Base-by-base conservation (phyloP, 2,329 filamentous ascomycete species). In the Beauveria rudraprayagi region DNA sequence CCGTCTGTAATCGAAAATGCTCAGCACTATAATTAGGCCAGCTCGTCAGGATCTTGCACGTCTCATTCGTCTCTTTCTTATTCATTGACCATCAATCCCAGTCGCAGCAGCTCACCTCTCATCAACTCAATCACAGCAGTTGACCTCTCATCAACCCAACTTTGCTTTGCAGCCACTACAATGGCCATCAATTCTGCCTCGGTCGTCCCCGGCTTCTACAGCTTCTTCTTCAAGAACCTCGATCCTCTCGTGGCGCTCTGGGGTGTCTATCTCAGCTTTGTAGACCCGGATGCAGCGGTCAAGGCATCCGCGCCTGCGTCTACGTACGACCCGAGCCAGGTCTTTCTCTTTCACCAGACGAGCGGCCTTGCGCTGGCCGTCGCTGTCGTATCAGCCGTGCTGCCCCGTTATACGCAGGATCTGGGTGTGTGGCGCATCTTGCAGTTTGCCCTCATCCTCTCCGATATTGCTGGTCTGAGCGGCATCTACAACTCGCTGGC, bases 271-370 rank as follows among this genome's bases (percentile, higher is more conserved):
- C 61, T 68, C 61, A 65, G 64, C 51, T 63, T 59, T 48, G 60
- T 62, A 57, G 63, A 61, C 3, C 63, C 62, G 16, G 61, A 61
- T 24, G 58, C 30, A n/a, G 57, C 61, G 8, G 57, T 66, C 28
- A 34, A 55, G n/a, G 57, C 62, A 1, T 62, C 63, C 22, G 63
- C 64, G 3, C 63, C 61, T 14, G 30, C n/a, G 11, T 65, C 63
- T 2, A 52, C 41, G 5, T 63, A 63, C 61, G 56, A 64, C 54
- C 62, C 46, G 16, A 59, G 41, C 40, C 62, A 66, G 26, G 64
- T 63, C n/a, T 64, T 67, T 26, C 61, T 67, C 26, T 65, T 66
- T 11, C 65, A 67, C 43, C 67, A 68, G 48, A 40, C 58, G 3
- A 66, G 66, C 28, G 66, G 64, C 17, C 63, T 66, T 24, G 60